phyloP scores from a whole-genome alignment of 192 early-diverging fungal genomes.

The Entophlyctis helioformis region DNA sequence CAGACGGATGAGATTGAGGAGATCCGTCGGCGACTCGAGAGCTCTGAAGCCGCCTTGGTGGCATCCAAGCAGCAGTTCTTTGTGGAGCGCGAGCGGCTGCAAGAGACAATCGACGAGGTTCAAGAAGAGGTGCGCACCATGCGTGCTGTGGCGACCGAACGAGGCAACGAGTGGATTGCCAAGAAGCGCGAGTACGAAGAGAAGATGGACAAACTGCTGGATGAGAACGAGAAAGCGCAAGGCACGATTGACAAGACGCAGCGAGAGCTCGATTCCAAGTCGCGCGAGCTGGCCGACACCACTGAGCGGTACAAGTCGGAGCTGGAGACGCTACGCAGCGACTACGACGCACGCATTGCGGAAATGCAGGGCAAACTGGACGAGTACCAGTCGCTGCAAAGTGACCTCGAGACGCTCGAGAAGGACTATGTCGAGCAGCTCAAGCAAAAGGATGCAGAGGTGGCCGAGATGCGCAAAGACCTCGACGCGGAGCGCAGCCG shows the following conservation, averaged over 20 bases:
- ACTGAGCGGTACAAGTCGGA: slow-evolving; percentile 3
- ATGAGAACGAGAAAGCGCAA: slow-evolving; percentile 1
- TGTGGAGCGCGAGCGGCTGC: slow-evolving; percentile 20
- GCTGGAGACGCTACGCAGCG: not conserved
- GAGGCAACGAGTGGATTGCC: not conserved
- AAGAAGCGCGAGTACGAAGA: slow-evolving; percentile 6
- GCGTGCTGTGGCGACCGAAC: slow-evolving; percentile 5
- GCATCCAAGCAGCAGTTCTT: slow-evolving; percentile 22
- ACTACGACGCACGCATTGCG: slow-evolving; percentile 1
- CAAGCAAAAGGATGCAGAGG: no score
- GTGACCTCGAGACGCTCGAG: slow-evolving; percentile 8
- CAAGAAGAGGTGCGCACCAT: slow-evolving; percentile 9
- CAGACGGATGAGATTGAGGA: slow-evolving; percentile 2
- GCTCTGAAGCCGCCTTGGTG: slow-evolving; percentile 18
- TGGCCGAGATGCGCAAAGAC: no score
- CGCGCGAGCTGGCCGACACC: slow-evolving; percentile 2
- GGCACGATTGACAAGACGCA: not conserved
- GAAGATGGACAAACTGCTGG: slow-evolving; percentile 3
- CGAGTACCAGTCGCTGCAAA: slow-evolving; percentile 5
- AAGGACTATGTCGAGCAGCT: no score
- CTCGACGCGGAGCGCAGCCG: not conserved
- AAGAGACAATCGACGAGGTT: slow-evolving; percentile 27
- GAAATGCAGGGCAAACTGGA: slow-evolving; percentile 1
- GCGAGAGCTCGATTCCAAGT: slow-evolving; percentile 3
- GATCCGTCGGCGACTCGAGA: slow-evolving; percentile 8